These are phyloP conservation scores for Mollisia scopiformis DNA, from an alignment of 2,329 filamentous ascomycete species.

Conservation along the genomic window DNA sequence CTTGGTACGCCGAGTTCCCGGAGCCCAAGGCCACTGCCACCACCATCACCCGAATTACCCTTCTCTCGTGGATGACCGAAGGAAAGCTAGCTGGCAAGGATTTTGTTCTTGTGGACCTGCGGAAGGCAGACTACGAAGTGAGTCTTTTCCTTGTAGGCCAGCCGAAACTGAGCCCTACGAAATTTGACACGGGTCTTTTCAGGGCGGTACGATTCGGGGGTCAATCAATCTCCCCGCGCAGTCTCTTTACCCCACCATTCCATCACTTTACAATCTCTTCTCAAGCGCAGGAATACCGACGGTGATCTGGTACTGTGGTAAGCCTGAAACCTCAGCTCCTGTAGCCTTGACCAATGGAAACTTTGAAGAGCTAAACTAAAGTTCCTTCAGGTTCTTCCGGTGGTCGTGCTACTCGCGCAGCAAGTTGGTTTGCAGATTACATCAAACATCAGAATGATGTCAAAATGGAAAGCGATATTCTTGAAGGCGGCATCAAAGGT, in stretches of 20 bases:
- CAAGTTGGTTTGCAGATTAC: conserved; percentile 43
- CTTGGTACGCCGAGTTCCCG: conserved; percentile 19
- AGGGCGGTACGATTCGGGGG: conserved; percentile 38
- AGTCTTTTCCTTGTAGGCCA: too few species aligned
- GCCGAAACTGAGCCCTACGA: neutral
- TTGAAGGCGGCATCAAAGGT: conserved; percentile 40
- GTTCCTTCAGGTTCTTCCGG: conserved; percentile 37
- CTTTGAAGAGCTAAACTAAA: neutral
- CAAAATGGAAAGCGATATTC: conserved; percentile 36
- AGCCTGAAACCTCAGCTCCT: conserved; percentile 1
- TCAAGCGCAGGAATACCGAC: conserved; percentile 27
- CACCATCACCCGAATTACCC: neutral
- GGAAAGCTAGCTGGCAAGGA: conserved; percentile 23
- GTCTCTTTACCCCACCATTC: conserved; percentile 35
- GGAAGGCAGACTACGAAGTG: conserved; percentile 35
- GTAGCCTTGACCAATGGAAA: neutral
- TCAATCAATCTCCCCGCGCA: conserved; percentile 40
- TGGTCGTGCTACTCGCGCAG: conserved; percentile 40
- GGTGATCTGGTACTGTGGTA: conserved; percentile 38
- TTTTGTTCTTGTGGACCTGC: conserved; percentile 38
- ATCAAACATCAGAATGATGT: conserved; percentile 33
- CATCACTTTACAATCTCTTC: conserved; percentile 35
- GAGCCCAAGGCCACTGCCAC: conserved; percentile 4
- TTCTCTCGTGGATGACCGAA: conserved; percentile 10
- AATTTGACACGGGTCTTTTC: neutral